Evolutionary conservation across 129 eudicot species (phyloP).

Genomic region (Chrysanthemum seticuspe): DNA sequence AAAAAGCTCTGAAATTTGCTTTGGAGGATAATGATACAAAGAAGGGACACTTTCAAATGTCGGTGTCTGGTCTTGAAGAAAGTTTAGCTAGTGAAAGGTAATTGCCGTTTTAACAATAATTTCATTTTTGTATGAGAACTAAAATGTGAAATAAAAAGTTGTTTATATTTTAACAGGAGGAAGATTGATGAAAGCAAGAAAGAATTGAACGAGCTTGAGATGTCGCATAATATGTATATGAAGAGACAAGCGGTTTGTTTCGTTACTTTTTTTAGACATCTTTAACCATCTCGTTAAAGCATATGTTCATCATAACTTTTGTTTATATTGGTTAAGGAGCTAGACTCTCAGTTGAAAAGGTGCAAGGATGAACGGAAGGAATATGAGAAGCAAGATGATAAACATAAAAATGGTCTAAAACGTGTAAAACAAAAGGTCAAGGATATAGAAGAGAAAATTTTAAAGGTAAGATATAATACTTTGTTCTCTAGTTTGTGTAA

Average conservation of each 20-base stretch:
- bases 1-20: slow-evolving; percentile 71
- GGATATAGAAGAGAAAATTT: slow-evolving; percentile 75
- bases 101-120: slow-evolving; percentile 9
- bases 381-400: slow-evolving; percentile 81
- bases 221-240: slow-evolving; percentile 61
- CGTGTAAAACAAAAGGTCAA: slow-evolving; percentile 80
- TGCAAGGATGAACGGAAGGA: slow-evolving; percentile 87
- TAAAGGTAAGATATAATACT: slow-evolving; percentile 47
- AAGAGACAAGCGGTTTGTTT: slow-evolving; percentile 73
- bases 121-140: not conserved
- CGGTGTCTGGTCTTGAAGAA: slow-evolving; percentile 52
- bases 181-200: slow-evolving; percentile 60
- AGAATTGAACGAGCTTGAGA: slow-evolving; percentile 77
- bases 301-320: not conserved
- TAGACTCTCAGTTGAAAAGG: slow-evolving; percentile 47
- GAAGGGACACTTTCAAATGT: slow-evolving; percentile 49
- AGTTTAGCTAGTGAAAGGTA: slow-evolving; percentile 68
- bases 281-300: too few species aligned
- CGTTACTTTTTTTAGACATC: not conserved
- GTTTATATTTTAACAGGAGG: not conserved
- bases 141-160: slow-evolving; percentile 4
- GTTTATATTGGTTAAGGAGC: slow-evolving; percentile 51
- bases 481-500: not conserved
- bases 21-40: slow-evolving; percentile 55
- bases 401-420: slow-evolving; percentile 79